These are phyloP conservation scores for Gelatoporia subvermispora DNA, from an alignment of 768 basidiomycete species.

Conservation along the genomic window DNA sequence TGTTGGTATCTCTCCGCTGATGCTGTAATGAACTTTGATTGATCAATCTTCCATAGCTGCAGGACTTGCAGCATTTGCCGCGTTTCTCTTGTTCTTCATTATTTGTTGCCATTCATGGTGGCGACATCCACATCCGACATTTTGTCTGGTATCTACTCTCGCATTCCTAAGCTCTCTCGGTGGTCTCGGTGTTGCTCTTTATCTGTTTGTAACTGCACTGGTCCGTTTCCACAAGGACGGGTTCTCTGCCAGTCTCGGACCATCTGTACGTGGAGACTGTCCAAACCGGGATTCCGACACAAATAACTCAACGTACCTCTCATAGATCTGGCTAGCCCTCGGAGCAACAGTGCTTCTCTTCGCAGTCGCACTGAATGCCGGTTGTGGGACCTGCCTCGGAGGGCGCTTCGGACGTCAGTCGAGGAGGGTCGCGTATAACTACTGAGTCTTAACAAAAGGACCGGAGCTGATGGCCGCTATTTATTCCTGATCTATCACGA, in stretches of 20 bases:
- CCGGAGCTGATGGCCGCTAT: too few relatives aligned
- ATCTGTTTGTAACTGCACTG: background rate
- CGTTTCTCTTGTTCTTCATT: constrained; percentile 2
- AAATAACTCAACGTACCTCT: constrained; percentile 1
- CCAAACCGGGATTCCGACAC: background rate
- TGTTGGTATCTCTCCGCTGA: background rate
- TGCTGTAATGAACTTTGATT: background rate
- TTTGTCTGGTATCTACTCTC: constrained; percentile 1
- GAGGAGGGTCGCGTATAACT: too few relatives aligned
- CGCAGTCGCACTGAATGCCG: constrained; percentile 16
- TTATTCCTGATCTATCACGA: too few relatives aligned
- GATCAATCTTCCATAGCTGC: background rate
- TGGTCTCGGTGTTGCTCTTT: constrained; percentile 2
- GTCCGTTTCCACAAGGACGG: background rate
- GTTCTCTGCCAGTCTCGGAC: constrained; percentile 2
- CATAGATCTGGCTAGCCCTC: constrained; percentile 23
- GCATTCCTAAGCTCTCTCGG: constrained; percentile 5
- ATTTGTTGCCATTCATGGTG: background rate
- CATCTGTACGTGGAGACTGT: background rate
- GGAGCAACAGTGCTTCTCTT: constrained; percentile 15
- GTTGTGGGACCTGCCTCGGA: constrained; percentile 17
- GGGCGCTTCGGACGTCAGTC: constrained; percentile 17
- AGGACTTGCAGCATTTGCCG: background rate
- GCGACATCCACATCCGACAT: background rate
- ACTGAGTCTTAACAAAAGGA: too few relatives aligned